Percentiles rank a stretch among this genome's conserved stretches.
These are phyloP conservation scores for Trichoderma citrinoviride DNA, from an alignment of 2,329 filamentous ascomycete species.

Conservation along the genomic window DNA sequence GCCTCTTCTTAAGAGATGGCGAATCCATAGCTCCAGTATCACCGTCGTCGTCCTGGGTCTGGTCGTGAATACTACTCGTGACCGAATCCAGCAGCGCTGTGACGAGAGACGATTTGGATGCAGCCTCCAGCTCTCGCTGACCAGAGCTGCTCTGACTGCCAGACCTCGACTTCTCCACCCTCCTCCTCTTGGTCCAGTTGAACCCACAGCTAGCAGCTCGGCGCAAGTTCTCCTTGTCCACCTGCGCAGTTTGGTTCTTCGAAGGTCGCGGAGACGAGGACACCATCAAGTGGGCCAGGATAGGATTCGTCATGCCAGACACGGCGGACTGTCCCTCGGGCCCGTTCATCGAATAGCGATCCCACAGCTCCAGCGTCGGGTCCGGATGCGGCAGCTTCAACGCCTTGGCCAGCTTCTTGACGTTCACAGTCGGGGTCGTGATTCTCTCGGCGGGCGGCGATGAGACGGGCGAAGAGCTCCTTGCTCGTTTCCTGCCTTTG, in stretches of 20 bases:
- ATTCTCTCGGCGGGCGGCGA: slow-evolving; percentile 57
- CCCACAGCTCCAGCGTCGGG: slow-evolving; percentile 74
- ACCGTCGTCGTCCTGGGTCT: slow-evolving; percentile 34
- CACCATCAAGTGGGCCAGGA: slow-evolving; percentile 63
- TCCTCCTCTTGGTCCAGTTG: slow-evolving; percentile 70
- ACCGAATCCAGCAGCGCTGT: slow-evolving; percentile 66
- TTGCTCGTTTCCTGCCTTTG: slow-evolving; percentile 62
- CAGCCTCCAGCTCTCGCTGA: slow-evolving; percentile 45
- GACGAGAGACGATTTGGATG: slow-evolving; percentile 57
- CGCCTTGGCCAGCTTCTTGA: slow-evolving; percentile 56
- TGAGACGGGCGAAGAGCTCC: slow-evolving; percentile 70
- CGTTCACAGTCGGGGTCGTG: slow-evolving; percentile 50
- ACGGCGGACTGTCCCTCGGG: slow-evolving; percentile 42
- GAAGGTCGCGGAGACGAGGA: slow-evolving; percentile 67
- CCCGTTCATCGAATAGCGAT: slow-evolving; percentile 60
- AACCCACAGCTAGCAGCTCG: slow-evolving; percentile 67
- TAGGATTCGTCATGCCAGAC: slow-evolving; percentile 52
- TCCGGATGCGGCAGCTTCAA: slow-evolving; percentile 68
- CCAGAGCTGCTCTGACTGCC: slow-evolving; percentile 35
- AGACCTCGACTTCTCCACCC: slow-evolving; percentile 49
- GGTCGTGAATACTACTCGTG: slow-evolving; percentile 49
- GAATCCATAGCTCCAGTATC: slow-evolving; percentile 35
- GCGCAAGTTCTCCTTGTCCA: slow-evolving; percentile 49
- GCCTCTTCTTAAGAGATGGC: slow-evolving; percentile 46
- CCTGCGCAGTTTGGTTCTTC: slow-evolving; percentile 42